phyloP scores from a whole-genome alignment of 192 early-diverging fungal genomes.

The Pilaira anomala region DNA sequence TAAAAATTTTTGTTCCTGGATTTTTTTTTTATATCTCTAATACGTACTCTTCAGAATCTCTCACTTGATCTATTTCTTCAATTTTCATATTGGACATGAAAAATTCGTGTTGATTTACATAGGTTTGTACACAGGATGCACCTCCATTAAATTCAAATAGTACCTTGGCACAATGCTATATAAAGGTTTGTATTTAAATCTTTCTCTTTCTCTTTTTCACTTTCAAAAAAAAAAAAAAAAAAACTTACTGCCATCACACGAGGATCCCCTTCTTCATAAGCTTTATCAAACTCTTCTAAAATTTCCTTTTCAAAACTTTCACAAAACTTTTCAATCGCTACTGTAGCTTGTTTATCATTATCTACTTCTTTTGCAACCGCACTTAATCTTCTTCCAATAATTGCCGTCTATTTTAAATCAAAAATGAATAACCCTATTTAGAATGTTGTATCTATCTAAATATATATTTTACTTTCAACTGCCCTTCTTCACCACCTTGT shows the following conservation, averaged over 20 bases:
- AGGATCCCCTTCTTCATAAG: conserved; percentile 72
- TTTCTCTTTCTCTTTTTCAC: background rate
- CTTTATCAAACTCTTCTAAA: conserved; percentile 83
- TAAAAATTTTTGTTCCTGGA: no score
- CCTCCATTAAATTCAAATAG: conserved; percentile 96
- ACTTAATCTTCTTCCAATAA: conserved; percentile 80
- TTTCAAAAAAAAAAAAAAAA: background rate
- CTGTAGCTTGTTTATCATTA: conserved; percentile 55
- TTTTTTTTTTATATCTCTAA: no score
- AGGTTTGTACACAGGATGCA: conserved; percentile 87
- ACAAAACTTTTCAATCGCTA: conserved; percentile 87
- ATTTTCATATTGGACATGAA: conserved; percentile 80
- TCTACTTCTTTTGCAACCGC: conserved; percentile 83
- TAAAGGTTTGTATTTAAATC: background rate
- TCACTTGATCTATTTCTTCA: conserved; percentile 49
- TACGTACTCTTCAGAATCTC: conserved; percentile 36
- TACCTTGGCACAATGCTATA: conserved; percentile 77
- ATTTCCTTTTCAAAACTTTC: conserved; percentile 90
- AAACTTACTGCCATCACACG: conserved; percentile 69
- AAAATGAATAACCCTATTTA: background rate
- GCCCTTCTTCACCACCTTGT: conserved; percentile 76
- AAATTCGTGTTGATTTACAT: conserved; percentile 97
- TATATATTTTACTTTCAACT: conserved; percentile 58
- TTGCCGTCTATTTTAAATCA: conserved; percentile 63
- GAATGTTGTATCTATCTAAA: no score